phyloP scores from a whole-genome alignment of 2,329 filamentous ascomycete species.

The Aspergillus quadrilineatus region DNA sequence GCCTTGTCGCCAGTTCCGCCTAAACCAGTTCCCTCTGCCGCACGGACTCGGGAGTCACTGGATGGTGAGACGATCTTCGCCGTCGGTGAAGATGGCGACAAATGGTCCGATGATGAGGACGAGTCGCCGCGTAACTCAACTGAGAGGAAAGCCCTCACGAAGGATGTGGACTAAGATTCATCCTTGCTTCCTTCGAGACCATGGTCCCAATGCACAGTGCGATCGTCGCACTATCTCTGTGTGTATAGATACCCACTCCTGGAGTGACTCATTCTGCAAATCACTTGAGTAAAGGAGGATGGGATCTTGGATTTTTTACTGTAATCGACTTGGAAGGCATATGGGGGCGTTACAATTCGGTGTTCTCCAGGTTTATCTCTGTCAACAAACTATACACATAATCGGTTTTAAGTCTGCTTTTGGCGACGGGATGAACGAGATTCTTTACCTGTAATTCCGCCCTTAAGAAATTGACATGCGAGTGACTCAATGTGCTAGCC shows the following conservation, averaged over 20 bases:
- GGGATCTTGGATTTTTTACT: conserved; percentile 14
- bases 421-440: conserved; percentile 9
- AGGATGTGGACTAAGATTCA: conserved; percentile 24
- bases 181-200: neutral
- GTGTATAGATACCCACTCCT: conserved; percentile 6
- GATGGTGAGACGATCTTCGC: conserved; percentile 97
- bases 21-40: conserved; percentile 52
- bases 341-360: conserved; percentile 21
- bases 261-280: conserved; percentile 2
- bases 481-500: neutral
- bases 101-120: conserved; percentile 71
- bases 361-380: conserved; percentile 6
- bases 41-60: conserved; percentile 59
- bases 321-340: conserved; percentile 24
- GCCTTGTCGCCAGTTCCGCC: conserved; percentile 45
- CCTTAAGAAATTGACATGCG: neutral
- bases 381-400: conserved; percentile 1
- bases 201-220: neutral
- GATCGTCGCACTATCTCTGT: conserved; percentile 11
- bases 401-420: conserved; percentile 1
- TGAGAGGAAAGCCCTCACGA: conserved; percentile 53
- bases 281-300: conserved; percentile 8
- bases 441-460: neutral
- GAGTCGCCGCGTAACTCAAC: conserved; percentile 53
- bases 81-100: conserved; percentile 81